These are phyloP conservation scores for Pseudogymnoascus sp. DNA, from an alignment of 2,329 filamentous ascomycete genomes.

Conservation along the genomic window DNA sequence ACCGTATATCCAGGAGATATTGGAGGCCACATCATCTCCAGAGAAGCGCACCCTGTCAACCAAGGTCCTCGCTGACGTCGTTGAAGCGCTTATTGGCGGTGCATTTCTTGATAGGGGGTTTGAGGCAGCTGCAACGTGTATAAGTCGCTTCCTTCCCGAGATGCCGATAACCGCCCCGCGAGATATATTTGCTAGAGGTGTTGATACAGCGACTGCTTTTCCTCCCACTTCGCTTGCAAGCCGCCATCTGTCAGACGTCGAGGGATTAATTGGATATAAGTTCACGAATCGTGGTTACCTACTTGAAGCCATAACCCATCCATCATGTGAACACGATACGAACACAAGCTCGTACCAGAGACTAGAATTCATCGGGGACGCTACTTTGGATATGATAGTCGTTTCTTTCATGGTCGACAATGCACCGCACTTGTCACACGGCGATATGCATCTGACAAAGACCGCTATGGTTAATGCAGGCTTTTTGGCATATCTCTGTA, in stretches of 20 bases:
- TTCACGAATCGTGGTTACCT: conserved; percentile 64
- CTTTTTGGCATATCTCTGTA: conserved; percentile 67
- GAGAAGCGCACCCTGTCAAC: conserved; percentile 47
- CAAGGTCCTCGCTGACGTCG: conserved; percentile 78
- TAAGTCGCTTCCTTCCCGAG: conserved; percentile 57
- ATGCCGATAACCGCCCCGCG: conserved; percentile 19
- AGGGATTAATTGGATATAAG: conserved; percentile 59
- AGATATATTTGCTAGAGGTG: not conserved
- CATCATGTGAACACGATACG: conserved; percentile 44
- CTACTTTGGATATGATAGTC: conserved; percentile 72
- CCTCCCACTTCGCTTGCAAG: not conserved
- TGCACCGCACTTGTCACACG: conserved; percentile 38
- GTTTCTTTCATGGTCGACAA: conserved; percentile 46
- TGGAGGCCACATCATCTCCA: conserved; percentile 16
- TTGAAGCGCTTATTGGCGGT: conserved; percentile 77
- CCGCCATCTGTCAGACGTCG: conserved; percentile 32
- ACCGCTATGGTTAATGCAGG: conserved; percentile 71
- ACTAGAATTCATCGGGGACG: conserved; percentile 82
- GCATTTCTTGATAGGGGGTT: conserved; percentile 62
- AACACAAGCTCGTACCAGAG: conserved; percentile 53
- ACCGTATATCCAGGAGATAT: conserved; percentile 42
- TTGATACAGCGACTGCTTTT: not conserved
- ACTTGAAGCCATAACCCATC: conserved; percentile 72
- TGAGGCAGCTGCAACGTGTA: conserved; percentile 51
- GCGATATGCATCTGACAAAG: conserved; percentile 67